Evolutionary conservation across 1,284 basidiomycete species (phyloP).

Genomic region (Ustilago bromivora): DNA sequence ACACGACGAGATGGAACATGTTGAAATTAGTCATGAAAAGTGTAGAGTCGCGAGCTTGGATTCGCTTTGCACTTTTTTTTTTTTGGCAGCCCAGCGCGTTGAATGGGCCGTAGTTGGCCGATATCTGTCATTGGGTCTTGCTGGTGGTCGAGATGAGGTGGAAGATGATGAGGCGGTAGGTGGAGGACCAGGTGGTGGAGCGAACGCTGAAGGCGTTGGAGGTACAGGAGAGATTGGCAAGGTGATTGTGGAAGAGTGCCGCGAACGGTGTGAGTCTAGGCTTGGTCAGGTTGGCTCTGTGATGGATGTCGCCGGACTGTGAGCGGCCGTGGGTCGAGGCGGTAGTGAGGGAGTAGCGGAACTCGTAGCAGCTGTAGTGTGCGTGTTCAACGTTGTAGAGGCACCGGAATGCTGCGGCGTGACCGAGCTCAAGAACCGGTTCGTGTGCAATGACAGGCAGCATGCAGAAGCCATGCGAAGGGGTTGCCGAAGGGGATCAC

Average conservation of each 20-base stretch:
- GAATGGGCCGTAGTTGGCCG: slow-evolving; percentile 37
- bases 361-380: background rate
- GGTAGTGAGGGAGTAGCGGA: slow-evolving; percentile 23
- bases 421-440: slow-evolving; percentile 22
- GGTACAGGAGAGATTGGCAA: slow-evolving; percentile 4
- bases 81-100: no score
- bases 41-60: no score
- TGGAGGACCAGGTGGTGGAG: slow-evolving; percentile 27
- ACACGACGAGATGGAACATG: no score
- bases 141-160: slow-evolving; percentile 9
- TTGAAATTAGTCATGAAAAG: no score
- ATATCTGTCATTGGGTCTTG: slow-evolving; percentile 25
- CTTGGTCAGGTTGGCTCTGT: slow-evolving; percentile 24
- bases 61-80: no score
- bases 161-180: slow-evolving; percentile 13
- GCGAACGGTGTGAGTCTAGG: slow-evolving; percentile 36
- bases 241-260: slow-evolving; percentile 20
- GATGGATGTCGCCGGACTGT: background rate
- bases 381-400: background rate
- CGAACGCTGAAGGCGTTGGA: slow-evolving; percentile 18
- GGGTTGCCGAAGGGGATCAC: no score
- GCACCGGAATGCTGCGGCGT: slow-evolving; percentile 15
- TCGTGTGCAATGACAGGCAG: slow-evolving; percentile 11
- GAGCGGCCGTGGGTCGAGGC: slow-evolving; percentile 21
- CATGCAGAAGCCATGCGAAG: no score